Evolutionary conservation across 352 stramenopile genomes (phyloP).

Genomic region (Thalassiosira exigua): DNA sequence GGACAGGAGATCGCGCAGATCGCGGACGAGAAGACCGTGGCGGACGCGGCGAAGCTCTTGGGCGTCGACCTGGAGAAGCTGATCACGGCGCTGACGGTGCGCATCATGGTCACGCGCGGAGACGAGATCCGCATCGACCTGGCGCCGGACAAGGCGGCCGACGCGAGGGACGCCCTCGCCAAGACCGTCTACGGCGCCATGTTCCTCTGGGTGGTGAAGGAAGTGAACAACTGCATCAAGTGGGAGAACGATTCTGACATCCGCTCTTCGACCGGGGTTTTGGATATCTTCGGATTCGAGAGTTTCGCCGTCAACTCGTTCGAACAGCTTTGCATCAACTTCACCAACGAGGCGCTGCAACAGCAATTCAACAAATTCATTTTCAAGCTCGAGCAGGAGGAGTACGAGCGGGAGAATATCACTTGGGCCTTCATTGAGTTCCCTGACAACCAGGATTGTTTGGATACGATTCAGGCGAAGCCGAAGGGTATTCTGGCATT

Average conservation of each 20-base stretch:
- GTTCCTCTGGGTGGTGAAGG: conserved; percentile 93
- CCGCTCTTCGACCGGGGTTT: conserved; percentile 90
- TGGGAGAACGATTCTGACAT: conserved; percentile 82
- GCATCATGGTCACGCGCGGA: conserved; percentile 76
- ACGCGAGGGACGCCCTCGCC: conserved; percentile 90
- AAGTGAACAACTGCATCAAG: conserved; percentile 82
- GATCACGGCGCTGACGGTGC: conserved; percentile 78
- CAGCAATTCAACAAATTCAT: conserved; percentile 93
- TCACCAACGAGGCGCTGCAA: conserved; percentile 89
- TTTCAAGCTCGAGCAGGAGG: conserved; percentile 97
- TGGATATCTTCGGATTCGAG: conserved; percentile 99
- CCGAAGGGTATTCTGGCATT: conserved; percentile 81
- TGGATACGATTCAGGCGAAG: conserved; percentile 82
- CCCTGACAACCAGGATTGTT: conserved; percentile 83
- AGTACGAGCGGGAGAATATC: conserved; percentile 94
- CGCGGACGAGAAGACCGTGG: conserved; percentile 74
- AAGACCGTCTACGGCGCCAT: conserved; percentile 88
- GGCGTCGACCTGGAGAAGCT: conserved; percentile 85
- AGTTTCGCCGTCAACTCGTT: conserved; percentile 96
- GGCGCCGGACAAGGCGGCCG: conserved; percentile 88
- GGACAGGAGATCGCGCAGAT: conserved; percentile 78
- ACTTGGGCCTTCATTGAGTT: conserved; percentile 84
- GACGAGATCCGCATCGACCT: conserved; percentile 92
- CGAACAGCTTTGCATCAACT: conserved; percentile 89
- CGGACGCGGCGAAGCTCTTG: conserved; percentile 80